These are phyloP conservation scores for Podosphaera aphanis DNA, from an alignment of 2,329 filamentous ascomycete genomes.

Conservation along the genomic window DNA sequence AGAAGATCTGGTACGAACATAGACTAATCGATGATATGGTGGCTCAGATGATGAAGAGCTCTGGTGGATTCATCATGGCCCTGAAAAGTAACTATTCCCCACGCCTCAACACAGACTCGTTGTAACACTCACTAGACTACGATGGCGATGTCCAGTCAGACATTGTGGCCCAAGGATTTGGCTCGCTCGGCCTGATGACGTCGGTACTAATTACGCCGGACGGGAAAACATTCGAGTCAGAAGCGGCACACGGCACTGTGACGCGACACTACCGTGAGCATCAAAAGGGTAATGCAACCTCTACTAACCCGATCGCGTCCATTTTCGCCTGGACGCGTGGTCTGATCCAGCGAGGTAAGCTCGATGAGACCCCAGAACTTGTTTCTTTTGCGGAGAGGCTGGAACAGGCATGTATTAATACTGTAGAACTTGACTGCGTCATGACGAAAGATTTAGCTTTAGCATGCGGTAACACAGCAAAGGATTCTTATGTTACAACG, in stretches of 20 bases:
- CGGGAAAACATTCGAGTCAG: conserved; percentile 90
- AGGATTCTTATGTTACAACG: conserved; percentile 75
- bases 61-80: conserved; percentile 88
- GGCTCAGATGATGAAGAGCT: conserved; percentile 98
- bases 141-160: conserved; percentile 98
- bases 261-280: conserved; percentile 97
- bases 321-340: conserved; percentile 99
- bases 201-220: conserved; percentile 91
- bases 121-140: conserved; percentile 43
- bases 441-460: conserved; percentile 99
- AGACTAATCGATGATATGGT: conserved; percentile 99
- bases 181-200: conserved; percentile 94
- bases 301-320: conserved; percentile 93
- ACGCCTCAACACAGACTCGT: not conserved
- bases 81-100: conserved; percentile 57
- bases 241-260: conserved; percentile 94
- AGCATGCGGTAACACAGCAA: conserved; percentile 67
- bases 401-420: conserved; percentile 82
- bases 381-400: conserved; percentile 77
- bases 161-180: conserved; percentile 93
- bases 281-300: conserved; percentile 93
- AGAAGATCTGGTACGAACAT: conserved; percentile 97
- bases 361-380: conserved; percentile 81
- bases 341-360: conserved; percentile 72
- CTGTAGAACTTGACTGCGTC: conserved; percentile 77